Evolutionary conservation across 805 yeast genomes (phyloP), one percentile per base, ranked within the genome.

Genomic region (Naumovozyma castellii): DNA sequence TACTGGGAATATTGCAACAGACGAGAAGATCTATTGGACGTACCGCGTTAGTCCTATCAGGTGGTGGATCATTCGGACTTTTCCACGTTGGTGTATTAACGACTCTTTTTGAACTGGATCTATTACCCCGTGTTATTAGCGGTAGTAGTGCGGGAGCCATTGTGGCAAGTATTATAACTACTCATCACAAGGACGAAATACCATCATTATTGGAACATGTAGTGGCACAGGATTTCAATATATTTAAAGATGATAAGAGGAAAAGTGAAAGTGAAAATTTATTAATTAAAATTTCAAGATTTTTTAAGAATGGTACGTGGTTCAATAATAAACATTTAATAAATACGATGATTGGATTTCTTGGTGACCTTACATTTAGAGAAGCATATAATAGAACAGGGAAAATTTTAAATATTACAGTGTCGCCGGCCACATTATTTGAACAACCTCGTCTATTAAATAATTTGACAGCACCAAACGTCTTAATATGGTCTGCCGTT

Each of bases 141-240:
- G 98, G 98, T 1, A 81, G 94, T 13, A 84, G 95, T 15, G 94
- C 96, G 0, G 98, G 98, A 14, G 86, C 95, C 0, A 87, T 90
- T 37, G 78, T 90, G 36, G 96, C 97, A 9, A 74, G 94, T 35
- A 75, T 90, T n/a, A 66, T 90, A 34, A 84, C 95, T 53, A 78
- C 82, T 9, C 84, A 81, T 53, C 72, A 80, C n/a, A 78, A 80
- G 40, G 81, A 76, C 20, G 97, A 87, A 59, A 68, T 78, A 1
- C 55, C 67, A n/a, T 71, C 62, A 2, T 56, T 84, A 15, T 61
- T 88, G 40, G 68, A 62, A 25, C 49, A 60, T 15, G 63, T 71
- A 12, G 50, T 69, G 27, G 62, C 60, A 14, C 56, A 51, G 18
- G 67, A 67, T 13, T 71, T 74, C 42, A 60, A 66, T 41, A 73